Percentiles rank a stretch among this genome's conserved stretches.
Conservation (phyloP, 2,329 filamentous ascomycete genomes). For the Colletotrichum endophyticum region DNA sequence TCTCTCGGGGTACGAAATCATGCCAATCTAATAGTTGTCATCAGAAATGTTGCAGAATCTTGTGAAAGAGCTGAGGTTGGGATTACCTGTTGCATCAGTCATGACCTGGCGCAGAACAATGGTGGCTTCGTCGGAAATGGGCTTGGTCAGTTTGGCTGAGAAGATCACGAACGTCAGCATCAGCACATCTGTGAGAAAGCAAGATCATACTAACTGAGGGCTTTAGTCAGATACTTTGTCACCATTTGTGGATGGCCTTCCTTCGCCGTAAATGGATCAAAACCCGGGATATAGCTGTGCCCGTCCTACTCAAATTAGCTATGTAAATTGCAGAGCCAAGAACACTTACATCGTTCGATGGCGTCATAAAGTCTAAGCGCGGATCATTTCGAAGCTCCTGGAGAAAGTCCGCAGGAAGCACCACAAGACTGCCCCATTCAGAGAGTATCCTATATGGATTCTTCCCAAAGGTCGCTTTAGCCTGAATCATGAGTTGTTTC, state of each 20-base stretch:
- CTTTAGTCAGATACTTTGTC: neutral
- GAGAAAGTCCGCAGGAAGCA: neutral
- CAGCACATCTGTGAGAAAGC: neutral
- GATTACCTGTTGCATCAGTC: neutral
- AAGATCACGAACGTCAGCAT: neutral
- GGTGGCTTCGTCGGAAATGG: neutral
- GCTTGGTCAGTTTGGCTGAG: neutral
- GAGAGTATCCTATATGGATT: neutral
- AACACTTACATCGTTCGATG: neutral
- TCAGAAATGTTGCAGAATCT: neutral
- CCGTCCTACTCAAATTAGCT: neutral
- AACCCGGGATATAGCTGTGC: neutral
- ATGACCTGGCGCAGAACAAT: neutral
- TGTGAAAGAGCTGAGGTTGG: rapidly evolving
- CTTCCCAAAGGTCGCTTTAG: neutral
- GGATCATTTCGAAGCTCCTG: neutral
- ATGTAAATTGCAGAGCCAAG: neutral
- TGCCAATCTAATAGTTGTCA: constrained; percentile 12
- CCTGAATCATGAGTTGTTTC: neutral
- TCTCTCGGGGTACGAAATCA: neutral
- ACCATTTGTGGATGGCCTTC: neutral
- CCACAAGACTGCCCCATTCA: neutral
- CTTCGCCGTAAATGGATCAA: neutral
- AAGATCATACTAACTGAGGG: neutral
- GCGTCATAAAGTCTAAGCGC: neutral